phyloP scores from a whole-genome alignment of 2,329 filamentous ascomycete species.

The Xylaria hypoxylon region DNA sequence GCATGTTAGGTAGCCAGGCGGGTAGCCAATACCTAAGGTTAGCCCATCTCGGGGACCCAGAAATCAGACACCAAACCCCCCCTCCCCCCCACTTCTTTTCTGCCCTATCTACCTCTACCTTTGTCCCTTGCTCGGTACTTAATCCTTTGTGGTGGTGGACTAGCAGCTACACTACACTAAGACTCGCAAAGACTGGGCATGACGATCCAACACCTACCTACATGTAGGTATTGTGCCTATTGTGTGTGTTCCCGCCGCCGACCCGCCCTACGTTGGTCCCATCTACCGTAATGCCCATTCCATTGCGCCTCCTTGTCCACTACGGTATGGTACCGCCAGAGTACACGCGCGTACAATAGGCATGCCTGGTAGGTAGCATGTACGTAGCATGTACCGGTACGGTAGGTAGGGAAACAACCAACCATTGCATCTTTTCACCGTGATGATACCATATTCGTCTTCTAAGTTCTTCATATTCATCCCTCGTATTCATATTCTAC shows the following conservation, averaged over 20 bases:
- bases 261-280: not conserved
- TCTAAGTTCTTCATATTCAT: conserved; percentile 2
- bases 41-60: conserved; percentile 22
- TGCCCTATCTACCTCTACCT: not conserved
- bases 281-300: too few species aligned
- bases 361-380: too few species aligned
- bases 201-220: conserved; percentile 19
- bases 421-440: not conserved
- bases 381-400: not conserved
- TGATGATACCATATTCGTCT: conserved; percentile 16
- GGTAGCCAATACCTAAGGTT: too few species aligned
- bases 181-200: too few species aligned
- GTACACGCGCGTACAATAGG: too few species aligned
- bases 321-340: not conserved
- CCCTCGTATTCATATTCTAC: not conserved
- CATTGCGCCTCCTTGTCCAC: conserved; percentile 19
- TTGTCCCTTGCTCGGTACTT: too few species aligned
- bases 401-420: not conserved
- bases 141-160: too few species aligned
- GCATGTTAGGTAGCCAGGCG: too few species aligned
- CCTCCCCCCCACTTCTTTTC: not conserved
- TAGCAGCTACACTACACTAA: too few species aligned
- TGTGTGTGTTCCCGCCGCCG: conserved; percentile 18
- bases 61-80: conserved; percentile 18
- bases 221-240: not conserved